A percentile compares a stretch with the other conserved stretches of the same genome.
Conservation (phyloP, 2,329 filamentous ascomycete species). For the Penicillium sp. region DNA sequence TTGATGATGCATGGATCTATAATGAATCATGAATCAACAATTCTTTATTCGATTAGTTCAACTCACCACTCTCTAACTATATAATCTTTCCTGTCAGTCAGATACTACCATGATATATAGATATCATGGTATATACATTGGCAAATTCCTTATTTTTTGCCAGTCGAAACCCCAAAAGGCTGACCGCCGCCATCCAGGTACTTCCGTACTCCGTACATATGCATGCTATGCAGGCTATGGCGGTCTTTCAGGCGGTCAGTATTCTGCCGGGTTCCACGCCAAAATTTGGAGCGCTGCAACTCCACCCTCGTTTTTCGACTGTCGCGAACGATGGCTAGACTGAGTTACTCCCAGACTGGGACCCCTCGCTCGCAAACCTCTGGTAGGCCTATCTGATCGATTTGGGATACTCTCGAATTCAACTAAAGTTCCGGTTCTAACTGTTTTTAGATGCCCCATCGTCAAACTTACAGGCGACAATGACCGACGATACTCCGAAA, state of each 20-base stretch:
- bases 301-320: neutral
- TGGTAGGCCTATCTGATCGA: neutral
- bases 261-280: neutral
- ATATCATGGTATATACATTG: no score
- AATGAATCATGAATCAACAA: no score
- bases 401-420: neutral
- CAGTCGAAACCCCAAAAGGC: no score
- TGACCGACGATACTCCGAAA: conserved; percentile 10
- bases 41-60: no score
- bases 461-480: neutral
- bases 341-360: neutral
- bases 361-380: neutral
- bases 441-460: conserved; percentile 4
- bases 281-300: neutral
- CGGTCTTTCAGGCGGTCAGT: neutral
- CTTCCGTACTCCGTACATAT: no score
- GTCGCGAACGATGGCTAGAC: neutral
- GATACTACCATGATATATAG: no score
- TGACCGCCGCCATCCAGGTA: no score
- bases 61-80: no score
- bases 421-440: conserved; percentile 1
- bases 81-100: no score
- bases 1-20: no score
- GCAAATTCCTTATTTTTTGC: no score
- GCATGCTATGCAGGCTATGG: no score